phyloP scores from a whole-genome alignment of 305 asterid genomes.

The Solanum aculeatissimum region DNA sequence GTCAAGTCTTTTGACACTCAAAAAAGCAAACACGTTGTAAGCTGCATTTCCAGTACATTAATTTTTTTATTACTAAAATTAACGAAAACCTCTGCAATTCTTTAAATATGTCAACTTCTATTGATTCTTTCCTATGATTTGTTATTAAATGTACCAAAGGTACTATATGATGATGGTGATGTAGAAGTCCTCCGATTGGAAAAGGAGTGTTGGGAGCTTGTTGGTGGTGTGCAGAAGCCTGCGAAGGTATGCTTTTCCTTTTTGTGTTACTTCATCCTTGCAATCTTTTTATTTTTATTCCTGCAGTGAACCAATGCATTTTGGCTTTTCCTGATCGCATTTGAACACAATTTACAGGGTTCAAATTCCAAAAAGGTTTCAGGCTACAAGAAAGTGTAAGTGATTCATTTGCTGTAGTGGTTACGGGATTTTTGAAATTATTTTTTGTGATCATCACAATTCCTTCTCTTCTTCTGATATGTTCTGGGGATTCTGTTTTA shows the following conservation, averaged over 20 bases:
- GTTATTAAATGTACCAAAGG: slow-evolving; percentile 25
- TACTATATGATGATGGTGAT: slow-evolving; percentile 83
- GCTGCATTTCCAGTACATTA: slow-evolving; percentile 11
- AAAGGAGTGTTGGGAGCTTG: slow-evolving; percentile 82
- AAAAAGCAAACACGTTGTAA: slow-evolving; percentile 84
- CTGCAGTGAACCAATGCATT: neutral
- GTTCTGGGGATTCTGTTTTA: neutral
- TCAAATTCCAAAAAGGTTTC: slow-evolving; percentile 43
- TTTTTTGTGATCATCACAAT: neutral
- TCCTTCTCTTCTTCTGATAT: neutral
- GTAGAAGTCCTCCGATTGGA: slow-evolving; percentile 92
- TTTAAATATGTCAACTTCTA: neutral
- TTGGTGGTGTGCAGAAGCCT: slow-evolving; percentile 32
- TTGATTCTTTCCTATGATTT: neutral
- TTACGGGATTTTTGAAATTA: neutral
- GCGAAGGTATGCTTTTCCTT: slow-evolving; percentile 28
- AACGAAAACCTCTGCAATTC: neutral
- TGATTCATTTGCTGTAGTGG: slow-evolving; percentile 2
- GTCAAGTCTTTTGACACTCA: slow-evolving; percentile 74
- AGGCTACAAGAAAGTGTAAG: slow-evolving; percentile 53
- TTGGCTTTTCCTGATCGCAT: slow-evolving; percentile 20
- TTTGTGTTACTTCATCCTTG: neutral
- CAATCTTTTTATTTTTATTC: neutral
- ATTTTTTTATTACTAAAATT: neutral
- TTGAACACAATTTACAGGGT: slow-evolving; percentile 42